Evolutionary conservation across 2,329 filamentous ascomycete species (phyloP), one percentile per base, ranked within the genome.

Genomic region (Sodiomyces alkalinus): DNA sequence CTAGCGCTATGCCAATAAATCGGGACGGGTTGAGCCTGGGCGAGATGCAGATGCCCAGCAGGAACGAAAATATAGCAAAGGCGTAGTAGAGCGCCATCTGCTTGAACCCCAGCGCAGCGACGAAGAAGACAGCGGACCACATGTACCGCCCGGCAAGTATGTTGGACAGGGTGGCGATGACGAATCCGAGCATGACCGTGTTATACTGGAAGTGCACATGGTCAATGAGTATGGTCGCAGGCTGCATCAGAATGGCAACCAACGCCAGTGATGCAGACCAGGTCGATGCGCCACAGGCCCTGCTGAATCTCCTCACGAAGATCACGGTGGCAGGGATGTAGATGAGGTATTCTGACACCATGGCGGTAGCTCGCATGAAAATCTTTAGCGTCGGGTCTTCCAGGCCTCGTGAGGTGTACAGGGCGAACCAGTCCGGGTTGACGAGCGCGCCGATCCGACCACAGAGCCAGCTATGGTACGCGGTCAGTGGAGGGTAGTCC

Each of bases 81-180:
- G 92, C 85, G 52, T 94, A 98, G 58, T 96, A 98, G 11, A 98
- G 64, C 1, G 87, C 87, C 92, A 98, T 98, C 53, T 98, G 90
- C 61, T 98, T 98, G 64, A 96, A 98, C 5, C 83, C 83, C n/a
- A 98, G 62, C 3, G 87, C 81, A 11, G 71, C 73, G 6, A 98
- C 90, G 42, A 98, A 98, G 58, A 93, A 93, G 33, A 93, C 70
- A 36, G 82, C 85, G 16, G 81, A 73, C 85, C 87, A 94, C 36
- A 92, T 68, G 43, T 77, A 77, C 27, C 85, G 71, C 4, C 81
- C 81, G 3, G 85, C 83, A 28, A 93, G 53, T 56, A 96, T 79
- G 49, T 80, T 90, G 22, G 87, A 90, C 58, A 94, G 74, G 42
- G 78, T 82, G 1, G 83, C 83, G 17, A 92, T 60, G 7, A 90